Conservation (phyloP, 768 basidiomycete species). For the Lentinus tigrinus region DNA sequence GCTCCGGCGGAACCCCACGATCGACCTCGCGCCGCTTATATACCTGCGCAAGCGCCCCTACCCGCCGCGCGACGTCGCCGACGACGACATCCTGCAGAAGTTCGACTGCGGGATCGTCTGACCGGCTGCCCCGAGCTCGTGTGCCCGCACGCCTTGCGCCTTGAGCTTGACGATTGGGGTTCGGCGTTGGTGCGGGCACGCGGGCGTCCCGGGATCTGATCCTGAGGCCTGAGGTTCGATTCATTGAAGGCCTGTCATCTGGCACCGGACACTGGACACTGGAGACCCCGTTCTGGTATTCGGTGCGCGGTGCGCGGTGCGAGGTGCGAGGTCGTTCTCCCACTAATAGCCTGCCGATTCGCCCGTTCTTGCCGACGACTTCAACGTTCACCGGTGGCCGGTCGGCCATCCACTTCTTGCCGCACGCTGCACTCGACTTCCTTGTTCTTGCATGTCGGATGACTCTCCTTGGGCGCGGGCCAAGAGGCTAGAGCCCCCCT, state of each 20-base stretch:
- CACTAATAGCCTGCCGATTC: neutral
- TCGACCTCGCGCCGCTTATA: conserved; percentile 56
- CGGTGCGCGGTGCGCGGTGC: no score
- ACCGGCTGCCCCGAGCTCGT: neutral
- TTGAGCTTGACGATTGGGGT: neutral
- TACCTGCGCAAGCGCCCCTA: conserved; percentile 62
- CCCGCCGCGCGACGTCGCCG: conserved; percentile 64
- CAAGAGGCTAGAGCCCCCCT: no score
- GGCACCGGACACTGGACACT: neutral
- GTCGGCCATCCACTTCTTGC: no score
- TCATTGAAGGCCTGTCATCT: no score
- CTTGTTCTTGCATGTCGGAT: no score
- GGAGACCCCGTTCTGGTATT: neutral
- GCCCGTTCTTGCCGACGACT: neutral
- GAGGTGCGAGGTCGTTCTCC: no score
- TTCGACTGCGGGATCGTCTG: conserved; percentile 17
- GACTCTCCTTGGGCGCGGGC: no score
- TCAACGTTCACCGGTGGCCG: no score
- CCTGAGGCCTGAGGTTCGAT: no score
- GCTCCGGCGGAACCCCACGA: conserved; percentile 16
- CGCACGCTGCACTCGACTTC: no score
- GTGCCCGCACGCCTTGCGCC: neutral
- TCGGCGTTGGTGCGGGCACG: neutral
- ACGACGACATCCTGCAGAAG: conserved; percentile 63
- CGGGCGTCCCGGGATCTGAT: neutral